Conservation (phyloP, 2,329 filamentous ascomycete species). For the Trichophyton equinum region DNA sequence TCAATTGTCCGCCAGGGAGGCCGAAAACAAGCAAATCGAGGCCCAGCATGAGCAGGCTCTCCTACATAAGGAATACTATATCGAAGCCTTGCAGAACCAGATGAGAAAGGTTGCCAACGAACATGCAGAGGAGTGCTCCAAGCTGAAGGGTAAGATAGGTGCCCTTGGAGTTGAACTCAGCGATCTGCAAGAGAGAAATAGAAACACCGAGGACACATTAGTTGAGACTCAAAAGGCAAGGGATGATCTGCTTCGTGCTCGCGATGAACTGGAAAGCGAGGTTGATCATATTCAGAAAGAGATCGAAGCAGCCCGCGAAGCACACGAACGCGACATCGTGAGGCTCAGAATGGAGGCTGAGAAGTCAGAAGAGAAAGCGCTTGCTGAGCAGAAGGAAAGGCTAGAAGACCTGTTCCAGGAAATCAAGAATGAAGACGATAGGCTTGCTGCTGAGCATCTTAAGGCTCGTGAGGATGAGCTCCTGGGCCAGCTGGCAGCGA, state of each 20-base stretch:
- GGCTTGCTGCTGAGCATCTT: constrained; percentile 25
- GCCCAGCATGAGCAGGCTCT: constrained; percentile 40
- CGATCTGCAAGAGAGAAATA: constrained; percentile 41
- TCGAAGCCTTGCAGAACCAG: constrained; percentile 40
- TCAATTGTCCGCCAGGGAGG: constrained; percentile 38
- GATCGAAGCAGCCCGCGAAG: constrained; percentile 26
- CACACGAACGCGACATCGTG: constrained; percentile 30
- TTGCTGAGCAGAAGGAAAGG: constrained; percentile 34
- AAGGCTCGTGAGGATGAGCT: constrained; percentile 33
- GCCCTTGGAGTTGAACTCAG: constrained; percentile 41
- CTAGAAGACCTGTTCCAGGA: constrained; percentile 38
- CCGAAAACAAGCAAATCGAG: constrained; percentile 38
- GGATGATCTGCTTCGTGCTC: constrained; percentile 32
- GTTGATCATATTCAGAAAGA: constrained; percentile 27
- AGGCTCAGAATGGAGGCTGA: constrained; percentile 34
- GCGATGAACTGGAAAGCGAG: constrained; percentile 33
- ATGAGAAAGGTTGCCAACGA: constrained; percentile 39
- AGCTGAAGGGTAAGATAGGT: constrained; percentile 32
- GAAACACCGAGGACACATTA: constrained; percentile 38
- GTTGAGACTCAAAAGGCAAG: constrained; percentile 34
- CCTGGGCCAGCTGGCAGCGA: constrained; percentile 26
- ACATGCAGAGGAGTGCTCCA: constrained; percentile 37
- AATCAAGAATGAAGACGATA: constrained; percentile 33
- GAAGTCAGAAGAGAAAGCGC: constrained; percentile 21
- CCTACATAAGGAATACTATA: constrained; percentile 42